phyloP scores from a whole-genome alignment of 176 grass and related monocot genomes.

The Avena eriantha region DNA sequence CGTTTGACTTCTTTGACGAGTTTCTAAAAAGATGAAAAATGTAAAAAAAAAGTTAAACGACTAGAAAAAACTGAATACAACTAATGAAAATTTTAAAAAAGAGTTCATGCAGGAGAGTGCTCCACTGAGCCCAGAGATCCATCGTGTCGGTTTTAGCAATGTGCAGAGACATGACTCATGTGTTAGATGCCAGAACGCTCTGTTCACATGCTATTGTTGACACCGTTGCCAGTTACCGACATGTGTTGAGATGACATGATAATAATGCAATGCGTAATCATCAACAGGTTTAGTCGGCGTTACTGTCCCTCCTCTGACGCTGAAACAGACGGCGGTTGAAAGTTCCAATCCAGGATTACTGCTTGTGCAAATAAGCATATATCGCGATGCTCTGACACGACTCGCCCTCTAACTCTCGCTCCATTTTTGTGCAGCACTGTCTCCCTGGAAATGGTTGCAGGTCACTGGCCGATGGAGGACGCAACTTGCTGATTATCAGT shows the following conservation, averaged over 20 bases:
- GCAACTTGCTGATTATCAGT: conserved; percentile 20
- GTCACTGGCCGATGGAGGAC: conserved; percentile 9
- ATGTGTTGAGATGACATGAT: conserved; percentile 22
- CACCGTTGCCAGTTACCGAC: conserved; percentile 21
- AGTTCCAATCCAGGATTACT: not conserved
- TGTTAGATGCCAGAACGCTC: not conserved
- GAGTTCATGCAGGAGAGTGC: too few relatives aligned
- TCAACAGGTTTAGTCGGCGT: not conserved
- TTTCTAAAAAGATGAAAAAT: too few relatives aligned
- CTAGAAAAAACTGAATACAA: too few relatives aligned
- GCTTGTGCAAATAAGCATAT: conserved; percentile 16
- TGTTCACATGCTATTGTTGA: conserved; percentile 9
- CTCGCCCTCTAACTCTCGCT: conserved; percentile 26
- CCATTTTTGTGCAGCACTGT: conserved; percentile 38
- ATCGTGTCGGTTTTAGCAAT: not conserved
- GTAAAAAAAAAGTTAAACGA: too few relatives aligned
- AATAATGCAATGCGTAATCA: conserved; percentile 35
- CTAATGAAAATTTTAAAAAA: too few relatives aligned
- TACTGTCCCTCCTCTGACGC: not conserved
- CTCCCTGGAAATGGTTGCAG: conserved; percentile 35
- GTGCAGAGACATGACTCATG: not conserved
- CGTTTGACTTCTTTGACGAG: too few relatives aligned
- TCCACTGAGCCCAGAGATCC: too few relatives aligned
- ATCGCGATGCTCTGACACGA: conserved; percentile 40
- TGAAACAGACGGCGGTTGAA: not conserved